Base-by-base conservation (phyloP, 768 basidiomycete genomes). In the Naganishia vaughanmartiniae region DNA sequence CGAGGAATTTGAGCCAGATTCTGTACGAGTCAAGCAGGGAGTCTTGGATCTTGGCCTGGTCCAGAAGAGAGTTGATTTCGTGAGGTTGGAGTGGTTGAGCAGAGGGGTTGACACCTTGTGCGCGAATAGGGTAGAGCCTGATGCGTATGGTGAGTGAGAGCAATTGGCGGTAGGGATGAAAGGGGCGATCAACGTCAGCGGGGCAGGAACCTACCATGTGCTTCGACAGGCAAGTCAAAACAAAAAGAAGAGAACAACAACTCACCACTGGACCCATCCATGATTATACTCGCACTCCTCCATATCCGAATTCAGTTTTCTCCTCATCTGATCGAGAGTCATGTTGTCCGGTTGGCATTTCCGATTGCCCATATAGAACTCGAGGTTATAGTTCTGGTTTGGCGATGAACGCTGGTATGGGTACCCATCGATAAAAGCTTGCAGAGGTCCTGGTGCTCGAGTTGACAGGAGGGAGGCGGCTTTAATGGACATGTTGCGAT, bases 111-210 rank as follows among this genome's bases (percentile, higher is more conserved):
- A 80, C 74, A 19, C 79, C 79, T 57, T 73, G 74, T 70, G 78
- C 78, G 15, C 73, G 74, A 30, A 80, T 80, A 4, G 79, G 79
- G 55, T 77, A 80, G 48, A 80, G 65, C 79, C 79, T 70, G 53
- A 4, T 10, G 26, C 5, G 12, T 21, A 54, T 28, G n/a, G 19
- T 17, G n/a, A 31, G 26, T 24, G 24, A n/a, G 28, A n/a, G n/a
- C 4, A n/a, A 24, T 1, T 4, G 24, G 19, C 24, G 48, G 24
- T n/a, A 6, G 24, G 21, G 45, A 21, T 7, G 48, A 51, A 51
- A 26, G 48, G 30, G n/a, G 19, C n/a, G 58, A 4, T 31, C 21
- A n/a, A 3, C 33, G 34, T 46, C 15, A 51, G 33, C 21, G 9
- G 26, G 56, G 7, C 24, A 15, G 10, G 24, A 19, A 17, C n/a